These are phyloP conservation scores for Trifolium fragiferum DNA, from an alignment of 306 rosid genomes.

Conservation along the genomic window DNA sequence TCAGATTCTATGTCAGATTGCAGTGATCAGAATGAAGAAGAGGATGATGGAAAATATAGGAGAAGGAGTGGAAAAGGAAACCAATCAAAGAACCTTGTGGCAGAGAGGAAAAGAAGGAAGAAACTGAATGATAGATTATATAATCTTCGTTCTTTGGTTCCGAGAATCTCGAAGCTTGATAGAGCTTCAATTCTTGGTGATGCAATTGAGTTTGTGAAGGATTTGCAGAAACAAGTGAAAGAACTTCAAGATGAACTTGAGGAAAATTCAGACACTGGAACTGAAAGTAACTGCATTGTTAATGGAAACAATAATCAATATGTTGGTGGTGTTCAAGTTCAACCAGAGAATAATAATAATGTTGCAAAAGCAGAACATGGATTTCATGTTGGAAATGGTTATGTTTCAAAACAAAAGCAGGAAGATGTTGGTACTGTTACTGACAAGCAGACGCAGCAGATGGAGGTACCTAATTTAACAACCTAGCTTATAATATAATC, in stretches of 20 bases:
- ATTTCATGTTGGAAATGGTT: conserved; percentile 58
- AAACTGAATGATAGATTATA: conserved; percentile 86
- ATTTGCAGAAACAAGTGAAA: conserved; percentile 74
- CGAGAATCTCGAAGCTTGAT: conserved; percentile 86
- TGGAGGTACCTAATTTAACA: conserved; percentile 67
- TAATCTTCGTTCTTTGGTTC: conserved; percentile 88
- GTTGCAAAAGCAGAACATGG: conserved; percentile 47
- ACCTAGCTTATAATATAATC: background rate
- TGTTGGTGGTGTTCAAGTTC: conserved; percentile 40
- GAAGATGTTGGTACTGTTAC: conserved; percentile 46
- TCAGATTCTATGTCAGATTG: conserved; percentile 83
- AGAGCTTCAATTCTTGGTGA: conserved; percentile 93
- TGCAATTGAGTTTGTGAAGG: conserved; percentile 82
- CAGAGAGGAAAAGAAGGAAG: conserved; percentile 95
- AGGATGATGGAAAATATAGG: conserved; percentile 70
- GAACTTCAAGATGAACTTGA: conserved; percentile 91
- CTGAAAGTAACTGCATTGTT: conserved; percentile 44
- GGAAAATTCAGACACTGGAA: conserved; percentile 66
- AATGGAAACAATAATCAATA: conserved; percentile 36
- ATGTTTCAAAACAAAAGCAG: conserved; percentile 51
- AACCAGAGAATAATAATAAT: conserved; percentile 35
- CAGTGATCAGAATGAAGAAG: conserved; percentile 84
- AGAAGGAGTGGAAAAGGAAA: conserved; percentile 72
- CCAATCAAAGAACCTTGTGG: conserved; percentile 81
- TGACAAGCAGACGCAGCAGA: conserved; percentile 70